Evolutionary conservation across 371 early-diverging fungal genomes (phyloP).

Genomic region (Mycotypha africana): DNA sequence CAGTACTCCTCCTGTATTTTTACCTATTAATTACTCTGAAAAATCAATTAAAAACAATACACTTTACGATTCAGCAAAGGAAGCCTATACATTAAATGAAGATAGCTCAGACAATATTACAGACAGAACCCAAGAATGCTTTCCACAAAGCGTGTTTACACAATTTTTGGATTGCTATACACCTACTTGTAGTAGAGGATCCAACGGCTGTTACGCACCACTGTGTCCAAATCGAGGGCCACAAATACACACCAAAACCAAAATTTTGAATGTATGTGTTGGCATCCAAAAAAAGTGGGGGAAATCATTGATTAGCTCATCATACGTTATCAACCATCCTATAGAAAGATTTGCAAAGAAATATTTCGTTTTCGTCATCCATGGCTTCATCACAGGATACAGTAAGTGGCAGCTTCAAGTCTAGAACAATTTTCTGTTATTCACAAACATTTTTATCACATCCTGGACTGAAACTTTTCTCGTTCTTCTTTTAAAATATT

Average conservation of each 20-base stretch:
- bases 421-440: no score
- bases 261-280: not conserved
- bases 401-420: not conserved
- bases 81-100: slow-evolving; percentile 23
- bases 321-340: no score
- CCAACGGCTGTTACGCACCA: slow-evolving; percentile 25
- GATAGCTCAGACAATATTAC: slow-evolving; percentile 5
- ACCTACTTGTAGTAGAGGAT: slow-evolving; percentile 17
- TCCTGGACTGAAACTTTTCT: no score
- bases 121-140: not conserved
- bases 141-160: slow-evolving; percentile 24
- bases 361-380: slow-evolving; percentile 2
- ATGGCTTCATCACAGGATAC: slow-evolving; percentile 4
- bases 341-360: slow-evolving; percentile 1
- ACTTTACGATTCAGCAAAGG: slow-evolving; percentile 28
- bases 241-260: not conserved
- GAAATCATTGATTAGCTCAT: no score
- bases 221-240: slow-evolving; percentile 24
- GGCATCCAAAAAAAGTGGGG: no score
- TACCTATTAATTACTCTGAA: slow-evolving; percentile 26
- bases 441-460: no score
- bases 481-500: no score
- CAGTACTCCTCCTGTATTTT: slow-evolving; percentile 21
- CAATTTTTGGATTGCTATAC: slow-evolving; percentile 31
- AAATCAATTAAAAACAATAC: slow-evolving; percentile 30